A percentile compares a stretch with the other conserved stretches of the same genome.
These are phyloP conservation scores for Adansonia grandidieri DNA, from an alignment of 441 rosid species.

Conservation along the genomic window DNA sequence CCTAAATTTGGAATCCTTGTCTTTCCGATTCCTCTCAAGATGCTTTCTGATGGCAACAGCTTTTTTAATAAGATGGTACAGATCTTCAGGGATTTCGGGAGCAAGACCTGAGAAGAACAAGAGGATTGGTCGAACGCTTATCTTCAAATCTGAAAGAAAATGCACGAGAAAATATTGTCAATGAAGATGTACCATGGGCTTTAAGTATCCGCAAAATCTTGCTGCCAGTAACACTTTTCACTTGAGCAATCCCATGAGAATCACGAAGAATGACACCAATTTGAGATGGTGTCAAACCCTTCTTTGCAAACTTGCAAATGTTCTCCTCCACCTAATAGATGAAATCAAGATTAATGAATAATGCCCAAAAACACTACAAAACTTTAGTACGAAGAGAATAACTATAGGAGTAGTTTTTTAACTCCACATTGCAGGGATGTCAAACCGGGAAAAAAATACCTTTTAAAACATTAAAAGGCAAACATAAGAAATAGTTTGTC, in stretches of 20 bases:
- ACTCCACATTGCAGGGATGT: too few relatives aligned
- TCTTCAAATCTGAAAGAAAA: background rate
- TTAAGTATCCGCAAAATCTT: slow-evolving; percentile 72
- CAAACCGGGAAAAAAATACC: too few relatives aligned
- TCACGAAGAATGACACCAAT: slow-evolving; percentile 87
- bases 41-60: slow-evolving; percentile 85
- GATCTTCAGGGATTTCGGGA: slow-evolving; percentile 85
- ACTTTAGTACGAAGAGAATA: background rate
- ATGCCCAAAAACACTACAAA: background rate
- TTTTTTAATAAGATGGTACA: slow-evolving; percentile 76
- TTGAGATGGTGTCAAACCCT: slow-evolving; percentile 79
- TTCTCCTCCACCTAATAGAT: slow-evolving; percentile 64
- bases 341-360: background rate
- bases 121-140: background rate
- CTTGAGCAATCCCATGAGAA: slow-evolving; percentile 82
- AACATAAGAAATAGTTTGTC: background rate
- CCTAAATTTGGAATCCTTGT: slow-evolving; percentile 81
- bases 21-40: slow-evolving; percentile 85
- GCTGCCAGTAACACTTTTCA: slow-evolving; percentile 71
- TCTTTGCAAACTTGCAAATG: slow-evolving; percentile 81
- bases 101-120: slow-evolving; percentile 53
- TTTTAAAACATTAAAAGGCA: background rate
- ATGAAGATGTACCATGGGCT: slow-evolving; percentile 50
- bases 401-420: too few relatives aligned
- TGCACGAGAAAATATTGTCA: background rate